Evolutionary conservation across 2,329 filamentous ascomycete genomes (phyloP).

Genomic region (Penicillium freii): DNA sequence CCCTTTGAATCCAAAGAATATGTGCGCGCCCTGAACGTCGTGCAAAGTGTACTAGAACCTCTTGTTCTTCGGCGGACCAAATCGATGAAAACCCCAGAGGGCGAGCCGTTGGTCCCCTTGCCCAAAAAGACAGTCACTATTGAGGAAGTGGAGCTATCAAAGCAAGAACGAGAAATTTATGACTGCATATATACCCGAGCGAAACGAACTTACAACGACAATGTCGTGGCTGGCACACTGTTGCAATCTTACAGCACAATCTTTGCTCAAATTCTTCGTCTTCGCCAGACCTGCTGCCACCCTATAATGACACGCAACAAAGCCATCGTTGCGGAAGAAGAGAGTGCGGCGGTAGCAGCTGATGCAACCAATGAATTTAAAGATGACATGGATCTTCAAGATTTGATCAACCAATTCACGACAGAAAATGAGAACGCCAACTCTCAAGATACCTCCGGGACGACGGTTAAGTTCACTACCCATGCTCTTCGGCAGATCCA

Average conservation of each 20-base stretch:
- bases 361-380: slow-evolving; percentile 78
- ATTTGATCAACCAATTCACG: slow-evolving; percentile 81
- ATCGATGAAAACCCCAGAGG: slow-evolving; percentile 94
- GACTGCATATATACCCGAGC: slow-evolving; percentile 82
- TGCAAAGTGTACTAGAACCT: slow-evolving; percentile 93
- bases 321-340: slow-evolving; percentile 80
- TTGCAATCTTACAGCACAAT: slow-evolving; percentile 96
- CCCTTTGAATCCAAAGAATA: slow-evolving; percentile 97
- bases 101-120: slow-evolving; percentile 74
- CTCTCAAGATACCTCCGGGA: slow-evolving; percentile 46
- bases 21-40: slow-evolving; percentile 87
- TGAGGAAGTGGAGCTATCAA: slow-evolving; percentile 79
- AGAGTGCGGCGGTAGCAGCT: slow-evolving; percentile 72
- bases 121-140: slow-evolving; percentile 81
- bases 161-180: slow-evolving; percentile 85
- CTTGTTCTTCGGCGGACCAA: slow-evolving; percentile 94
- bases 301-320: slow-evolving; percentile 84
- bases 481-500: slow-evolving; percentile 89
- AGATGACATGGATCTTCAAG: slow-evolving; percentile 93
- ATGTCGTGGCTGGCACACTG: slow-evolving; percentile 85
- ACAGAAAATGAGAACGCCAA: slow-evolving; percentile 61
- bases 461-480: slow-evolving; percentile 73
- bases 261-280: slow-evolving; percentile 89
- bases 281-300: slow-evolving; percentile 93
- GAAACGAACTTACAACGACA: slow-evolving; percentile 79